These are phyloP conservation scores for Pseudogymnoascus sp. DNA, from an alignment of 2,329 filamentous ascomycete genomes.

Conservation along the genomic window DNA sequence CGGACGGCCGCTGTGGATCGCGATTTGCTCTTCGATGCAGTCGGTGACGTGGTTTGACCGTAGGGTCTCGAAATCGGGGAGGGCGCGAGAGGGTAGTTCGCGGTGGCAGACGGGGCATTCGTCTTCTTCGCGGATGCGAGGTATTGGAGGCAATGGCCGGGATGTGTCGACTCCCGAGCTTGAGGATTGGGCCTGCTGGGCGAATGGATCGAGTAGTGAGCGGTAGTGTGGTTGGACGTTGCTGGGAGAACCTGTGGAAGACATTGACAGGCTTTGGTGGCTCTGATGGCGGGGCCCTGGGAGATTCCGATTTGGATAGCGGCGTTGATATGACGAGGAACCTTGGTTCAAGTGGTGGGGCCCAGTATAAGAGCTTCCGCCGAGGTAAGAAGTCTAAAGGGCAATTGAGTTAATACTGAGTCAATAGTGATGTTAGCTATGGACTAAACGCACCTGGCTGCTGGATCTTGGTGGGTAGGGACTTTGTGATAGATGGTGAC, in stretches of 20 bases:
- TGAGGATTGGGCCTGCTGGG: not conserved
- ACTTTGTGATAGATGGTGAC: not conserved
- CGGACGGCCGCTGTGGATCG: constrained; percentile 10
- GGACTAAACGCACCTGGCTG: not conserved
- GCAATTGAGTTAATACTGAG: not conserved
- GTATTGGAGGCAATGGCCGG: constrained; percentile 17
- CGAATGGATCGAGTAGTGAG: constrained; percentile 12
- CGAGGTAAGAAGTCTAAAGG: not conserved
- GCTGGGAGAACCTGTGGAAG: not conserved
- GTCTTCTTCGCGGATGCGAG: constrained; percentile 60
- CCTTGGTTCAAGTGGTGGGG: not conserved
- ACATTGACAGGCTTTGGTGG: not conserved
- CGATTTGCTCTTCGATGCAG: constrained; percentile 38
- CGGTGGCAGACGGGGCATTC: constrained; percentile 70
- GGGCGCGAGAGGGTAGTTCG: constrained; percentile 53
- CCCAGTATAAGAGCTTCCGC: not conserved
- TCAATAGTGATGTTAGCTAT: not conserved
- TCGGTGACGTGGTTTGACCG: constrained; percentile 50
- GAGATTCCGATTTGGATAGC: not conserved
- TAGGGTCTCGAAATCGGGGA: constrained; percentile 45
- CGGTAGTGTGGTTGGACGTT: constrained; percentile 13
- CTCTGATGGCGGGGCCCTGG: not conserved
- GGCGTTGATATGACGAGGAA: not conserved
- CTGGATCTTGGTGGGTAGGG: not conserved
- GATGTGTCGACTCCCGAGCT: not conserved